phyloP scores from a whole-genome alignment of 139 green algal genomes.

The Edaphochlamys debaryana region DNA sequence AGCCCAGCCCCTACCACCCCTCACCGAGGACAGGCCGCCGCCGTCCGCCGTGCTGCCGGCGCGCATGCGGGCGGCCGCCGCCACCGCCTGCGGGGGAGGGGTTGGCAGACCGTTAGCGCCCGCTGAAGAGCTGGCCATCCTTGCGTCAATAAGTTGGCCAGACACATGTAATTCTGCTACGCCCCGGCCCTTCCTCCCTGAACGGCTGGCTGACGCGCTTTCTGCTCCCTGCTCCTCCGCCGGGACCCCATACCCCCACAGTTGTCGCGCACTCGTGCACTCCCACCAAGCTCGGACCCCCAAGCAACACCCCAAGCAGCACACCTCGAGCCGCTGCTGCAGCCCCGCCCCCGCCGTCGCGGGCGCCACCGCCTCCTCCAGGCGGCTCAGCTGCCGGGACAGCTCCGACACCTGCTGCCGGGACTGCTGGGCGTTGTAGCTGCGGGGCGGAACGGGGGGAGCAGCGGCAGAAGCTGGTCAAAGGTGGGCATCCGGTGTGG shows the following conservation, averaged over 20 bases:
- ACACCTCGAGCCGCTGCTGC: constrained; percentile 36
- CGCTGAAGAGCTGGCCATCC: neutral
- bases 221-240: no score
- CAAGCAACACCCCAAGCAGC: no score
- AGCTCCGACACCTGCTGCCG: constrained; percentile 49
- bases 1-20: neutral
- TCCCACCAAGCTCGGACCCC: no score
- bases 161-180: no score
- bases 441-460: neutral
- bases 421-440: constrained; percentile 52
- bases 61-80: constrained; percentile 34
- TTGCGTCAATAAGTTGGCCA: no score
- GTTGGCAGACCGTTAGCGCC: neutral
- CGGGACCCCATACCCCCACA: no score
- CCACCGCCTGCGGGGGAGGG: constrained; percentile 41
- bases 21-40: neutral
- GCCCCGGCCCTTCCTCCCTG: no score
- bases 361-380: constrained; percentile 52
- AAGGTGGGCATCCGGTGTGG: neutral
- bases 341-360: constrained; percentile 23
- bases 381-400: constrained; percentile 19
- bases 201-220: no score
- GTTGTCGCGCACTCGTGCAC: no score
- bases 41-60: neutral
- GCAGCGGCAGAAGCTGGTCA: neutral